A percentile compares a stretch with the other conserved stretches of the same genome.
These are phyloP conservation scores for Trichoderma atroviride DNA, from an alignment of 2,329 filamentous ascomycete species.

Conservation along the genomic window DNA sequence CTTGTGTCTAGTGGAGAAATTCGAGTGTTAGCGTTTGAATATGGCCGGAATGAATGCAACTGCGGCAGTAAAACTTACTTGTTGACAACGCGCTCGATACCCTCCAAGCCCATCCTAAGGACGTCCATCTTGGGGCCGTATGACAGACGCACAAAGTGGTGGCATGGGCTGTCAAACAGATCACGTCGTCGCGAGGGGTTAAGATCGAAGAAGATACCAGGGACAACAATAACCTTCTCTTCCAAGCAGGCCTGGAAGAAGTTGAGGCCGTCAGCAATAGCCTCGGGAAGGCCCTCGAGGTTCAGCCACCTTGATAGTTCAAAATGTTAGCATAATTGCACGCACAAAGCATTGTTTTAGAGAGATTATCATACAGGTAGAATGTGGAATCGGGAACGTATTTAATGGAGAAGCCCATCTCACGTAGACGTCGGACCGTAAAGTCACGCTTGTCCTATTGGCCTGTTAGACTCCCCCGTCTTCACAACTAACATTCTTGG, in stretches of 20 bases:
- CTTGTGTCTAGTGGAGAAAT: conserved; percentile 30
- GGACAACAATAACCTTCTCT: conserved; percentile 95
- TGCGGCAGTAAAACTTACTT: conserved; percentile 54
- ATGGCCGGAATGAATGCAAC: background rate
- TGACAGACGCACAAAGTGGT: conserved; percentile 84
- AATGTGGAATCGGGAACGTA: conserved; percentile 90
- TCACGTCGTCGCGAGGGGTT: conserved; percentile 89
- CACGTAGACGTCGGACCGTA: conserved; percentile 74
- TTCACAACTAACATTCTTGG: background rate
- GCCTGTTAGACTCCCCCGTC: background rate
- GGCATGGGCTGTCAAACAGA: conserved; percentile 91
- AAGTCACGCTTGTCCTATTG: conserved; percentile 82
- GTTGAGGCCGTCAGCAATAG: conserved; percentile 89
- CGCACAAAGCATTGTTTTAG: too few species aligned
- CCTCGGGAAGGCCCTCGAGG: conserved; percentile 70
- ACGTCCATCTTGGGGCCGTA: conserved; percentile 83
- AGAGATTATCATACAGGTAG: conserved; percentile 68
- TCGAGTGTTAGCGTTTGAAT: conserved; percentile 19
- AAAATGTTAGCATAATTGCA: background rate
- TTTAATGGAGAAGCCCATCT: conserved; percentile 86
- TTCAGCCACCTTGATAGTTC: conserved; percentile 52
- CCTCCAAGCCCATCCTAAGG: conserved; percentile 77
- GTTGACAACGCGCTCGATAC: conserved; percentile 78
- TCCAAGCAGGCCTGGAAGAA: conserved; percentile 94
- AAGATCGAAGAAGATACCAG: conserved; percentile 96